Evolutionary conservation across 2,329 filamentous ascomycete genomes (phyloP).

Genomic region (Clarireedia monteithiana): DNA sequence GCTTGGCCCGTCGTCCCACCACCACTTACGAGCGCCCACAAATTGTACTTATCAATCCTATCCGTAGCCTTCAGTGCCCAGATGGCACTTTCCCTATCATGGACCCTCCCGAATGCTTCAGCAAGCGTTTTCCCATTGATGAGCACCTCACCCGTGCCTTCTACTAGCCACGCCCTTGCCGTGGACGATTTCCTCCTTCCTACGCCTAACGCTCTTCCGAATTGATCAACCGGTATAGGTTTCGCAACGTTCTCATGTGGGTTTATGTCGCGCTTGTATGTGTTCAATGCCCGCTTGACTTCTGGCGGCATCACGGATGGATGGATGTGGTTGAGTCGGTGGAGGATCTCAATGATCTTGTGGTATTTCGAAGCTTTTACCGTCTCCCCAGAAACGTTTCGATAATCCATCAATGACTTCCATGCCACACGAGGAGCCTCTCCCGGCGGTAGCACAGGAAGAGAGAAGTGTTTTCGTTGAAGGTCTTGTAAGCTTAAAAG

Average conservation of each 20-base stretch:
- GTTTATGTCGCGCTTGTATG: slow-evolving; percentile 70
- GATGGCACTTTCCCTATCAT: slow-evolving; percentile 88
- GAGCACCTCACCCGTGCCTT: slow-evolving; percentile 83
- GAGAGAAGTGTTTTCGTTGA: slow-evolving; percentile 59
- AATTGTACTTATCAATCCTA: slow-evolving; percentile 91
- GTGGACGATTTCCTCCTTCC: slow-evolving; percentile 83
- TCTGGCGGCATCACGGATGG: slow-evolving; percentile 65
- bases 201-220: slow-evolving; percentile 70
- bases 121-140: slow-evolving; percentile 84
- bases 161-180: slow-evolving; percentile 80
- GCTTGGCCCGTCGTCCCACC: slow-evolving; percentile 93
- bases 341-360: slow-evolving; percentile 66
- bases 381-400: slow-evolving; percentile 59
- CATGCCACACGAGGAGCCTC: slow-evolving; percentile 71
- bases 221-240: slow-evolving; percentile 61
- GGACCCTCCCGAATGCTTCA: slow-evolving; percentile 76
- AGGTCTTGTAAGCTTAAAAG: slow-evolving; percentile 67
- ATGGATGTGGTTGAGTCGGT: slow-evolving; percentile 78
- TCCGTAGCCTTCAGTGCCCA: slow-evolving; percentile 83
- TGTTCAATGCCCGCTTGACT: slow-evolving; percentile 54
- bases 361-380: slow-evolving; percentile 73
- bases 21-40: slow-evolving; percentile 77
- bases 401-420: slow-evolving; percentile 72
- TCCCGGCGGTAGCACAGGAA: slow-evolving; percentile 59
- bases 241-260: slow-evolving; percentile 57